A percentile compares a stretch with the other conserved stretches of the same genome.
These are phyloP conservation scores for Vigna hirtella DNA, from an alignment of 306 rosid genomes.

Conservation along the genomic window DNA sequence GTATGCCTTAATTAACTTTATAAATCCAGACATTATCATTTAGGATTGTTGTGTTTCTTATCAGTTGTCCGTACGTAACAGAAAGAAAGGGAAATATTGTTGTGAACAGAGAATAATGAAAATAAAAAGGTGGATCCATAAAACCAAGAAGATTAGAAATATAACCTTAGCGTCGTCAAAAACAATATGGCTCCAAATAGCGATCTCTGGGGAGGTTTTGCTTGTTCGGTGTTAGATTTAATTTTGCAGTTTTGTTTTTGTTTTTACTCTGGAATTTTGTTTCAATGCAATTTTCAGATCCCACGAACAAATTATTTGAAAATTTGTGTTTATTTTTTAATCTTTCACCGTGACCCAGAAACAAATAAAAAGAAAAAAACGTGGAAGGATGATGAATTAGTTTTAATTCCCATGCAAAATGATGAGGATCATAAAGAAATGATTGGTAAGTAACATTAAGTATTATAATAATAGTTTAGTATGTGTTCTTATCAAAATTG, in stretches of 20 bases:
- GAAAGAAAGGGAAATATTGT: not conserved
- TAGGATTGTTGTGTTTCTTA: not conserved
- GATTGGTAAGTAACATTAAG: too few species aligned
- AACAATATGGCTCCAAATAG: slow-evolving; percentile 4
- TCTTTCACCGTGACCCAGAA: not conserved
- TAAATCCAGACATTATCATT: slow-evolving; percentile 18
- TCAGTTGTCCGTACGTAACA: not conserved
- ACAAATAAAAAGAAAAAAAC: too few species aligned
- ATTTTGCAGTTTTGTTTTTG: not conserved
- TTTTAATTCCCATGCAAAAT: too few species aligned
- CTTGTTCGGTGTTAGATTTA: not conserved
- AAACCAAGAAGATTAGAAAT: not conserved
- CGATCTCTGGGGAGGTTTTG: not conserved
- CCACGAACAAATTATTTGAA: not conserved
- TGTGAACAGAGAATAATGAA: not conserved
- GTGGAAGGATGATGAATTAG: not conserved
- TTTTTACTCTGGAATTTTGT: not conserved
- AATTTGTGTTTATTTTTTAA: not conserved
- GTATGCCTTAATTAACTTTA: not conserved
- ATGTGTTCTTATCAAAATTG: too few species aligned
- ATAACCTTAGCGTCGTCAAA: not conserved
- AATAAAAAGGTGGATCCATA: not conserved
- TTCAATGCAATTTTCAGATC: not conserved
- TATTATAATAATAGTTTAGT: too few species aligned
- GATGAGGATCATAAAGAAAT: too few species aligned